Conservation (phyloP, 192 early-diverging fungal genomes). For the Podila epicladia region DNA sequence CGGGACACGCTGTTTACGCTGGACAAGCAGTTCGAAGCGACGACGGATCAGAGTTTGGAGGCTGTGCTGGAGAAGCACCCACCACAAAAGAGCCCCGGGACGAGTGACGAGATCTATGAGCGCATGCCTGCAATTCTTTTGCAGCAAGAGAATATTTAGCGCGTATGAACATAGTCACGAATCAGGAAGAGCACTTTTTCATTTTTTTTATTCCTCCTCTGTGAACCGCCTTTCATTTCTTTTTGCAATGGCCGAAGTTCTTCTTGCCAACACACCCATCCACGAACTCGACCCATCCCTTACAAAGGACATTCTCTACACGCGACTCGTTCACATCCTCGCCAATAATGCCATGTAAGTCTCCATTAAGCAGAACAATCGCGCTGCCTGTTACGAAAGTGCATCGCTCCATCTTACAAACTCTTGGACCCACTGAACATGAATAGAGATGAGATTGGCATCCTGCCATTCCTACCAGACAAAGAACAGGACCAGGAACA, state of each 20-base stretch:
- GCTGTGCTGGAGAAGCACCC: not conserved
- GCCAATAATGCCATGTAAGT: conserved; percentile 29
- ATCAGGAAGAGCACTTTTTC: no score
- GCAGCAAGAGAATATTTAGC: not conserved
- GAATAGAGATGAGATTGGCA: conserved; percentile 40
- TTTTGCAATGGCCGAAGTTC: conserved; percentile 10
- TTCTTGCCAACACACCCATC: conserved; percentile 43
- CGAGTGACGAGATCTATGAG: not conserved
- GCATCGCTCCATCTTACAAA: not conserved
- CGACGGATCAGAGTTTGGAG: not conserved
- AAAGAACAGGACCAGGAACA: not conserved
- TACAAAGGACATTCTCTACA: conserved; percentile 31
- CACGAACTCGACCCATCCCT: conserved; percentile 26
- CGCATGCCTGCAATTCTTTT: not conserved
- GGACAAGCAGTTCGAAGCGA: conserved; percentile 12
- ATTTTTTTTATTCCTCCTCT: no score
- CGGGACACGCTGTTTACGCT: conserved; percentile 21
- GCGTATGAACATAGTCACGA: not conserved
- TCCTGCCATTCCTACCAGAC: conserved; percentile 36
- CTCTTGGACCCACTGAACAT: not conserved
- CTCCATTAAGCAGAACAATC: no score
- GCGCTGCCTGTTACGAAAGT: no score
- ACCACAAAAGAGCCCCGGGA: not conserved
- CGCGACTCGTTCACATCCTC: conserved; percentile 22
- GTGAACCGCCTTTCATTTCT: not conserved